Base-by-base conservation (phyloP, 352 stramenopile species). In the Phytophthora europaea region DNA sequence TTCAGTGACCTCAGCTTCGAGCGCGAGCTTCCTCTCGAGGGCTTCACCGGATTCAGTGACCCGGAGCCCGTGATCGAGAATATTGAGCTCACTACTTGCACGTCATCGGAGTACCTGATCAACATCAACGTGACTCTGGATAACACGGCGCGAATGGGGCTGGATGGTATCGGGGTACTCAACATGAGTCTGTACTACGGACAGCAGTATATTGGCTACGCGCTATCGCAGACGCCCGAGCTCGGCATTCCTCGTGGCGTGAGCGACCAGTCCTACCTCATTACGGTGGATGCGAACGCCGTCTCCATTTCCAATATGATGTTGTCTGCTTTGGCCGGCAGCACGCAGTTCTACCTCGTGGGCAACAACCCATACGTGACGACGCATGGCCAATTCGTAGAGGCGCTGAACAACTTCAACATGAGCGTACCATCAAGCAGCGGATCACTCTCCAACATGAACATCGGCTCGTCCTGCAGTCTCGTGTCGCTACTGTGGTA, bases 101-200 rank as follows among this genome's bases (percentile, higher is more conserved):
- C 61, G 0, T 67, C 67, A 13, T 72, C 67, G 13, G 56, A 76
- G 52, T 80, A 81, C 54, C 45, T 78, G 12, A 67, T 92, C 31
- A 68, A 78, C 51, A 80, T 90, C 69, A 89, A 92, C 65, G 78
- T 86, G 28, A 87, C 76, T 3, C 62, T 92, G 33, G 55, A 80
- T 53, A 88, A 89, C 67, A 76, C 77, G 48, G 79, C 79, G 15
- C 68, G 78, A 56, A 73, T 90, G 52, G 84, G 82, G 7, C 68
- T 90, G 58, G 70, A 87, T 28, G 81, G 81, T 47, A 80, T 94
- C 36, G 87, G 83, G 18, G 71, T 72, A 45, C 76, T 94, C 65
- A 94, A 94, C 68, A 75, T 94, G 72, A 92, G 73, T 54, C 36
- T 94, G 15, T 92, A 92, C 78, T 87, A 86, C 63, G 66, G 76